phyloP scores from a whole-genome alignment of 495 filamentous ascomycete genomes.

The Penicillium desertorum region DNA sequence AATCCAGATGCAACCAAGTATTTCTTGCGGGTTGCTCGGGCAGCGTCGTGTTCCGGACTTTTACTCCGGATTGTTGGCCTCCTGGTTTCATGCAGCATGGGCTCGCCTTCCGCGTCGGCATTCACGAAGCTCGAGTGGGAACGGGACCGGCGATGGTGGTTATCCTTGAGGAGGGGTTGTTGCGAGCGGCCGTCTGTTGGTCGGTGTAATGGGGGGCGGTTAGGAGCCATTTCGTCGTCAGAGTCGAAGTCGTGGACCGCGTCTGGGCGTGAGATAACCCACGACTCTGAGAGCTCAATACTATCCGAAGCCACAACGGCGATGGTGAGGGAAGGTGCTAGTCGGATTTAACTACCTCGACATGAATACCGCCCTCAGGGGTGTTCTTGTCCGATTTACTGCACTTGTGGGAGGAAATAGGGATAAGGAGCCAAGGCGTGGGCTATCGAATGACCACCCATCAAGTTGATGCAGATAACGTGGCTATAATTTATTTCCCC shows the following conservation, averaged over 20 bases:
- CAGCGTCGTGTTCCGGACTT: slow-evolving; percentile 56
- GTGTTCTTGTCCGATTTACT: slow-evolving; percentile 10
- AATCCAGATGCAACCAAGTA: slow-evolving; percentile 86
- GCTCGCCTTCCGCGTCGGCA: slow-evolving; percentile 39
- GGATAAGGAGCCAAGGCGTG: slow-evolving; percentile 16
- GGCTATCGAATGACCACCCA: slow-evolving; percentile 12
- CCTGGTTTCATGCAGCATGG: slow-evolving; percentile 47
- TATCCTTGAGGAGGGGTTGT: slow-evolving; percentile 58
- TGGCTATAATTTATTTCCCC: neutral
- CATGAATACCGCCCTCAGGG: slow-evolving; percentile 8
- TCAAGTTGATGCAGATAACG: slow-evolving; percentile 13
- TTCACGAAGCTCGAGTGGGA: slow-evolving; percentile 40
- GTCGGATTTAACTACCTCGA: slow-evolving; percentile 4
- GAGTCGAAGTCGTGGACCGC: slow-evolving; percentile 34
- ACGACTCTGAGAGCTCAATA: slow-evolving; percentile 26
- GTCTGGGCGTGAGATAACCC: slow-evolving; percentile 16
- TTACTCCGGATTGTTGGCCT: slow-evolving; percentile 61
- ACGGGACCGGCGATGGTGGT: slow-evolving; percentile 47
- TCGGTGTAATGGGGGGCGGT: slow-evolving; percentile 48
- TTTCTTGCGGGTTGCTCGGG: slow-evolving; percentile 67
- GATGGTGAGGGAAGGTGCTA: slow-evolving; percentile 6
- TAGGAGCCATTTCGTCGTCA: slow-evolving; percentile 47
- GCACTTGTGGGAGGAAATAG: slow-evolving; percentile 18
- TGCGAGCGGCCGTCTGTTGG: slow-evolving; percentile 52
- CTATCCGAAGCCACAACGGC: slow-evolving; percentile 32